Percentiles rank a stretch among this genome's conserved stretches.
Conservation (phyloP, 805 yeast genomes). For the Ogataea polymorpha region DNA sequence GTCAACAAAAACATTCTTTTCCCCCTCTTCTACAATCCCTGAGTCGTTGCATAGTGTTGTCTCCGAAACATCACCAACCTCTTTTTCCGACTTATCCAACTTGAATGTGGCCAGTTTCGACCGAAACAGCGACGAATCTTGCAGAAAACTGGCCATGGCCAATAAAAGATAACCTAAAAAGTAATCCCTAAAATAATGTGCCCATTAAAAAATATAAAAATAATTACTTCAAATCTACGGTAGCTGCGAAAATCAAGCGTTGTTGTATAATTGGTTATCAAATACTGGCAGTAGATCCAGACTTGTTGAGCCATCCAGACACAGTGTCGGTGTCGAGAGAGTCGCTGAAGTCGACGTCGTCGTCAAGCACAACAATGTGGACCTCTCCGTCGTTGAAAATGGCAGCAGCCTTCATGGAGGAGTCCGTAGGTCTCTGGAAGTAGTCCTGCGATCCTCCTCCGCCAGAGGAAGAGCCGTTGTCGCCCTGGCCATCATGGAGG, state of each 20-base stretch:
- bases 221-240: background rate
- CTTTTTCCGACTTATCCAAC: background rate
- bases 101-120: slow-evolving; percentile 1
- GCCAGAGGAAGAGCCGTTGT: slow-evolving; percentile 41
- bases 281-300: slow-evolving; percentile 46
- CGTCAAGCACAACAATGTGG: slow-evolving; percentile 60
- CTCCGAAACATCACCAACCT: background rate
- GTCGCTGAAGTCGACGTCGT: slow-evolving; percentile 45
- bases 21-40: slow-evolving; percentile 4
- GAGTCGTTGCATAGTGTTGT: slow-evolving; percentile 2
- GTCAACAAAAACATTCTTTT: slow-evolving; percentile 4
- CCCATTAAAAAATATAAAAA: background rate
- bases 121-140: slow-evolving; percentile 5
- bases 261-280: slow-evolving; percentile 1
- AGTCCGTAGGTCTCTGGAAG: slow-evolving; percentile 77
- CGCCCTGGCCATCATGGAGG: slow-evolving; percentile 81
- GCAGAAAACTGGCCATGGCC: slow-evolving; percentile 7
- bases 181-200: slow-evolving; percentile 4
- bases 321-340: slow-evolving; percentile 58
- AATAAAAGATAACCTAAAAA: background rate
- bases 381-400: slow-evolving; percentile 62
- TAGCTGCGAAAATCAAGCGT: slow-evolving; percentile 9
- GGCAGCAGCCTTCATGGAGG: slow-evolving; percentile 85
- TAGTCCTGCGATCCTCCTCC: slow-evolving; percentile 92
- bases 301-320: slow-evolving; percentile 48